Evolutionary conservation across 495 filamentous ascomycete genomes (phyloP).

Genomic region (Penicillium daleae): DNA sequence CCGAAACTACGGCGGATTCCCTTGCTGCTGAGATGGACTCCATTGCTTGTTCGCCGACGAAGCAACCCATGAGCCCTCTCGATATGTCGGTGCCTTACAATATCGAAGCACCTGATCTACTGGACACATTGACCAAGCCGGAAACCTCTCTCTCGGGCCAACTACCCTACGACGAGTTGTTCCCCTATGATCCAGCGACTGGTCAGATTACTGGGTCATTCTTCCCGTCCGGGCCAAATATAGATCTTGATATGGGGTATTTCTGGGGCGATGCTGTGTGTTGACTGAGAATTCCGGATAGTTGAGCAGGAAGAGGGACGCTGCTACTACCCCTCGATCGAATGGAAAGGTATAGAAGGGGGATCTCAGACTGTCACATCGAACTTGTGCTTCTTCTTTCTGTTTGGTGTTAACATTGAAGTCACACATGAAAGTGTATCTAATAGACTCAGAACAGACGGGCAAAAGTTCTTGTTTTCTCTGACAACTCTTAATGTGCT

Average conservation of each 20-base stretch:
- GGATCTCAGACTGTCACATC: constrained; percentile 8
- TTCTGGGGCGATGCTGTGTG: constrained; percentile 40
- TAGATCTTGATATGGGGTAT: constrained; percentile 42
- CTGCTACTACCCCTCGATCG: not conserved
- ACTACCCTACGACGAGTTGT: constrained; percentile 38
- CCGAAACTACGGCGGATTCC: constrained; percentile 19
- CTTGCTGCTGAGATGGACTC: constrained; percentile 33
- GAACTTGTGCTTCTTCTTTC: constrained; percentile 13
- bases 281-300: constrained; percentile 3
- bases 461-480: constrained; percentile 6
- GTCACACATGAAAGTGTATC: not conserved
- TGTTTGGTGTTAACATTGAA: not conserved
- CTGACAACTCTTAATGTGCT: not conserved
- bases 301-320: not conserved
- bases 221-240: constrained; percentile 37
- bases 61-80: constrained; percentile 25
- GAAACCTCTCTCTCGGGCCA: constrained; percentile 26
- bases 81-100: constrained; percentile 22
- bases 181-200: constrained; percentile 46
- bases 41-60: constrained; percentile 35
- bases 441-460: constrained; percentile 8
- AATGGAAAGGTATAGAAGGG: not conserved
- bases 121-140: constrained; percentile 33
- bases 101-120: constrained; percentile 31
- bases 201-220: constrained; percentile 49